Percentiles rank a stretch among this genome's conserved stretches.
Conservation (phyloP, 2,329 filamentous ascomycete species). For the Trichoderma sp. region DNA sequence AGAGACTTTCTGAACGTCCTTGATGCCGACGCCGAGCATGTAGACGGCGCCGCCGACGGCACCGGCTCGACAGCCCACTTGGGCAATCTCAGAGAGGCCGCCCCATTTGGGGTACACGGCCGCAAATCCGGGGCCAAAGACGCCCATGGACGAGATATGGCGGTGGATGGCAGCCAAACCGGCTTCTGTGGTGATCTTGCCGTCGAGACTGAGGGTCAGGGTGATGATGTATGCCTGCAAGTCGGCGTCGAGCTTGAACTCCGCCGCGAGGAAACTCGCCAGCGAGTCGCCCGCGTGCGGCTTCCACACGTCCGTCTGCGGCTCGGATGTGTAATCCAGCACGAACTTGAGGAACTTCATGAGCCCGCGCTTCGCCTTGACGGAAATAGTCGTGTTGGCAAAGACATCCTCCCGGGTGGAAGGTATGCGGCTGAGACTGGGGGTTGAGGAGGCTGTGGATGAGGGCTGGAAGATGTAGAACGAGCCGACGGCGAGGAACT, state of each 20-base stretch:
- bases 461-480: slow-evolving; percentile 74
- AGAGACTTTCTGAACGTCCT: slow-evolving; percentile 36
- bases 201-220: slow-evolving; percentile 72
- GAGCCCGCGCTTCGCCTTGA: slow-evolving; percentile 78
- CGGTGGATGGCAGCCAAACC: slow-evolving; percentile 74
- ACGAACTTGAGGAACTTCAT: slow-evolving; percentile 96
- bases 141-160: slow-evolving; percentile 82
- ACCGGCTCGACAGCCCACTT: slow-evolving; percentile 86
- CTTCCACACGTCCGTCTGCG: slow-evolving; percentile 61
- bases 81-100: slow-evolving; percentile 81
- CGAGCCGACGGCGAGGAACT: slow-evolving; percentile 89
- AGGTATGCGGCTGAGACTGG: slow-evolving; percentile 70
- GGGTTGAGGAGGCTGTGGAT: slow-evolving; percentile 36
- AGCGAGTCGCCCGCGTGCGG: slow-evolving; percentile 58
- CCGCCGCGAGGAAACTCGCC: slow-evolving; percentile 58
- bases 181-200: slow-evolving; percentile 62
- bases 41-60: slow-evolving; percentile 92
- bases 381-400: slow-evolving; percentile 71
- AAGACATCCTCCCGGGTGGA: slow-evolving; percentile 93
- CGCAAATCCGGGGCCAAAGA: slow-evolving; percentile 86
- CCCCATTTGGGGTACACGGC: slow-evolving; percentile 93
- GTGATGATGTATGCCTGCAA: slow-evolving; percentile 66
- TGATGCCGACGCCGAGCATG: slow-evolving; percentile 74
- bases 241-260: slow-evolving; percentile 68
- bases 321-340: slow-evolving; percentile 65